Evolutionary conservation across 805 yeast genomes (phyloP), one percentile per base, ranked within the genome.

Genomic region (Candida succiphila): DNA sequence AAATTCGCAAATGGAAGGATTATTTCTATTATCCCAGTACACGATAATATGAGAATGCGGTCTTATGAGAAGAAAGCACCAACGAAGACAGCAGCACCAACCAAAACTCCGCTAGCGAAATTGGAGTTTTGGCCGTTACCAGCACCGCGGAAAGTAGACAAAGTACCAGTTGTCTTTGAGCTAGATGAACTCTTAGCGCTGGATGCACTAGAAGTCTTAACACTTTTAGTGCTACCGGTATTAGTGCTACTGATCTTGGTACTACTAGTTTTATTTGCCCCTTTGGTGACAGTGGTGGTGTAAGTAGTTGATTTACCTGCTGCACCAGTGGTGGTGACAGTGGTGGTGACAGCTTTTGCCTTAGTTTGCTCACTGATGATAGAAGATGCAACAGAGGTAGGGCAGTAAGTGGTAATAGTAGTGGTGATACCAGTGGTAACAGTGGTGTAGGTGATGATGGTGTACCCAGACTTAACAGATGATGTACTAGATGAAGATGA

Each of bases 191-290:
- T 24, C 9, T 27, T 30, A 20, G 35, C 17, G 8, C 34, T 16
- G 12, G 42, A 23, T 15, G 33, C 9, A 14, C 33, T 37, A 2
- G 43, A 29, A n/a, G 38, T 18, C 34, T 29, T 25, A 10, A 25
- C 14, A 4, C n/a, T 16, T n/a, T n/a, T n/a, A n/a, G n/a, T n/a
- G n/a, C n/a, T n/a, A n/a, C n/a, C n/a, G n/a, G n/a, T n/a, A n/a
- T n/a, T n/a, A n/a, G n/a, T n/a, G n/a, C n/a, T n/a, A n/a, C n/a
- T n/a, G n/a, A n/a, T n/a, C n/a, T n/a, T n/a, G n/a, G n/a, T n/a
- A n/a, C n/a, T n/a, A n/a, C n/a, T n/a, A 4, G 34, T 31, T 29
- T 44, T 61, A 42, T 63, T 56, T 51, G 51, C 57, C 18, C 69
- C 61, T 36, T 70, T 60, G 51, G 52, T 49, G 25, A 58, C 52